Evolutionary conservation across 257 asterid genomes (phyloP), one percentile per base, ranked within the genome.

Genomic region (Oldenlandia corymbosa): DNA sequence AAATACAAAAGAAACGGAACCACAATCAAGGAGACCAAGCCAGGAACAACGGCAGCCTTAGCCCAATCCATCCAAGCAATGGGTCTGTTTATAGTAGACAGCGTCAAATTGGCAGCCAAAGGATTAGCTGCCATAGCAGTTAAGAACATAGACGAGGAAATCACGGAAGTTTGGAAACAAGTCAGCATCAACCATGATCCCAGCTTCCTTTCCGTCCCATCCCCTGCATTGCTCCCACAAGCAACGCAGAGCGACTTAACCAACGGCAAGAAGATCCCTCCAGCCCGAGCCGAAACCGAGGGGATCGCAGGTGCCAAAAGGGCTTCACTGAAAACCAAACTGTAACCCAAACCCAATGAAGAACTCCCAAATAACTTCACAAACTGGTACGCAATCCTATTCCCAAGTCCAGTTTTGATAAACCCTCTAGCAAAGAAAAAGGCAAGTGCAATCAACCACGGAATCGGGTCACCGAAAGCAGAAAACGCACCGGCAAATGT

Each of bases 21-120:
- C 30, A 92, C 95, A 17, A 84, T 21, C 71, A 92, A 72, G 0
- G 97, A 89, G 32, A 85, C 87, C 72, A 92, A 59, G 27, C 97
- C 97, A 0, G 97, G 97, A 28, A 92, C 96, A n/a, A 92, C 71
- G 7, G 99, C 99, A 17, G 97, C 99, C 84, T 90, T 87, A 39
- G 99, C 97, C 99, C 99, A 92, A 79, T 92, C 99, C 99, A 92
- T 87, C 99, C 97, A 92, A 26, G 90, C 91, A 66, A 92, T 86
- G 0, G 86, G 65, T 73, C 82, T 72, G 76, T 77, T 78, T 7
- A 92, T 92, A 0, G 99, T 89, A 62, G 56, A 82, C 8, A 72
- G 62, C 1, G 99, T 92, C 77, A 92, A 77, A 69, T 84, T 92
- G 11, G 96, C 99, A 2, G 95, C 91, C 84, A 92, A 70, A 0